phyloP scores from a whole-genome alignment of 208 protist genomes.

The Leishmania major region DNA sequence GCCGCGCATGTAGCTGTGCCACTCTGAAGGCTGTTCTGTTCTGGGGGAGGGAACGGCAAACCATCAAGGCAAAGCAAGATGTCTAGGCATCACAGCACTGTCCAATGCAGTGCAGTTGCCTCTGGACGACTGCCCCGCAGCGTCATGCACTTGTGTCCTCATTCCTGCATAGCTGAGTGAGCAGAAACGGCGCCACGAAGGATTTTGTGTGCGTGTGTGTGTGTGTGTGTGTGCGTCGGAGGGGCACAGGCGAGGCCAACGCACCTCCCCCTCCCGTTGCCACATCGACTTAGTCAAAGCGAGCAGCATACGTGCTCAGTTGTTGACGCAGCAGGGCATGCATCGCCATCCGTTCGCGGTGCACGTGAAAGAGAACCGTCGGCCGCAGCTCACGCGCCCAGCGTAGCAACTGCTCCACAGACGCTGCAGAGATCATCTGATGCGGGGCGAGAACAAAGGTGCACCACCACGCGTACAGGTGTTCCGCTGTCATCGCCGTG shows the following conservation, averaged over 20 bases:
- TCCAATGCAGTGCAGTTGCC: too few species aligned
- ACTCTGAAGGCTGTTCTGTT: not conserved
- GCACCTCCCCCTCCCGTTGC: not conserved
- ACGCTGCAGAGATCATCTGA: not conserved
- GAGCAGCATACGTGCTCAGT: not conserved
- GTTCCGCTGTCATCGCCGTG: not conserved
- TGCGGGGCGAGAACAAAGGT: not conserved
- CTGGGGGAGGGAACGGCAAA: not conserved
- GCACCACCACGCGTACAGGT: not conserved
- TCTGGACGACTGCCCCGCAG: not conserved
- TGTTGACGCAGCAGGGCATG: constrained; percentile 8
- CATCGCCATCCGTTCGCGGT: constrained; percentile 7
- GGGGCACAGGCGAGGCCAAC: not conserved
- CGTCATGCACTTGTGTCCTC: not conserved
- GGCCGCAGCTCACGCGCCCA: constrained; percentile 5
- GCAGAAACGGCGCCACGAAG: not conserved
- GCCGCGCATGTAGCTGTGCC: not conserved
- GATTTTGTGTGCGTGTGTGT: not conserved
- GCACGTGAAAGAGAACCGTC: constrained; percentile 12
- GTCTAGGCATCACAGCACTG: not conserved
- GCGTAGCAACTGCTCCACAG: not conserved
- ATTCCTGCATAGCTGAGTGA: not conserved
- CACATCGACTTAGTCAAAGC: not conserved
- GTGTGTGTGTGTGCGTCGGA: not conserved
- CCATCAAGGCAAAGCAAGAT: not conserved